Conservation (phyloP, 2,329 filamentous ascomycete genomes). For the Verticillium dahliae region DNA sequence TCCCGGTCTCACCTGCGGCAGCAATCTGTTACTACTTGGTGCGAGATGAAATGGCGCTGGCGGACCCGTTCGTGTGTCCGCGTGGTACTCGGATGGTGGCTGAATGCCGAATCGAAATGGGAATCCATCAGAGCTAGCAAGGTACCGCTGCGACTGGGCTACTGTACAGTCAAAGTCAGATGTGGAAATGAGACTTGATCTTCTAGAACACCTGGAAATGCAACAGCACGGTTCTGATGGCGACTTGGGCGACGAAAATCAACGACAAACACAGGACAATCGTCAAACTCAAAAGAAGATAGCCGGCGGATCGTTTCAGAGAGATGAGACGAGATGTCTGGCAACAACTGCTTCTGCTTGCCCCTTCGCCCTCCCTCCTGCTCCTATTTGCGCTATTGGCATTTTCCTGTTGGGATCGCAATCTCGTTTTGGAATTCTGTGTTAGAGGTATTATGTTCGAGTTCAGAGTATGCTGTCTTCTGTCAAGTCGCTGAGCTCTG, state of each 20-base stretch:
- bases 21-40: background rate
- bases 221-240: background rate
- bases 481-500: background rate
- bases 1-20: background rate
- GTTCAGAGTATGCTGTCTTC: no score
- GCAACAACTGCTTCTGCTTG: background rate
- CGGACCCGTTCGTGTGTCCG: background rate
- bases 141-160: background rate
- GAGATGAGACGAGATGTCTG: background rate
- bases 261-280: background rate
- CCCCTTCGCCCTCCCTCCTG: no score
- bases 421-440: no score
- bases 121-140: background rate
- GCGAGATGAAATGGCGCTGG: background rate
- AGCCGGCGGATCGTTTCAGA: background rate
- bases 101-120: background rate
- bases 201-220: background rate
- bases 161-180: background rate
- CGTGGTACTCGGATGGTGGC: background rate
- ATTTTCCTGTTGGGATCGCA: no score
- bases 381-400: no score
- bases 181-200: background rate
- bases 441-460: no score
- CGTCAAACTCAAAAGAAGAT: background rate
- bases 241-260: background rate